Base-by-base conservation (phyloP, 164 flowering plant genomes). In the Liquidambar formosana region DNA sequence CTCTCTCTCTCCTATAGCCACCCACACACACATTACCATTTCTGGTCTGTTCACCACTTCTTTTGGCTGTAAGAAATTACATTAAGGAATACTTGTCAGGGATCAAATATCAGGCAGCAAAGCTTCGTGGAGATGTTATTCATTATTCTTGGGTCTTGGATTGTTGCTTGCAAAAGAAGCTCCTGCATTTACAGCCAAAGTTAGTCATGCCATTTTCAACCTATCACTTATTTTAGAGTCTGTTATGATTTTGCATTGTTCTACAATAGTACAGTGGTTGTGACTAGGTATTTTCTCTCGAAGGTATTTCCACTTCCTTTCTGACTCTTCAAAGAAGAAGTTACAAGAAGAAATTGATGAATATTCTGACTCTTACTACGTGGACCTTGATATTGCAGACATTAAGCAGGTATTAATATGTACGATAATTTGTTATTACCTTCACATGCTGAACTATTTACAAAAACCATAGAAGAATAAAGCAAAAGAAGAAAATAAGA, bases 71-170 rank as follows among this genome's bases (percentile, higher is more conserved):
- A 33, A 33, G 41, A 33, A 2, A 33, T 33, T 33, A 33, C 41
- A 33, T 6, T 6, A 33, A 12, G 44, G 14, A 15, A 33, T 59
- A 28, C 73, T 9, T 76, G 2, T 65, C 87, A 94, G 98, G 99
- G 66, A 83, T 96, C 71, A 93, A 90, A 73, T 93, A 81, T 80
- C 85, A 96, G 80, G 98, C 98, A 64, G 95, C 97, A 70, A 91
- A 84, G 75, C 92, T 60, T 67, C 92, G 67, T 69, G 91, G 96
- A 67, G 99, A 96, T 80, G 70, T 96, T 66, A 86, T 93, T 79
- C 88, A 93, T 73, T 90, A 75, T 76, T 88, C 96, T 52, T 96
- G 98, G 99, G 77, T 96, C 56, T 65, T 89, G 76, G 96, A 96
- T 71, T 91, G 95, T 73, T 88, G 89, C 74, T 83, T 83, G 25